A percentile compares a stretch with the other conserved stretches of the same genome.
Evolutionary conservation across 2,329 filamentous ascomycete species (phyloP).

Genomic region (Cercospora zeina): DNA sequence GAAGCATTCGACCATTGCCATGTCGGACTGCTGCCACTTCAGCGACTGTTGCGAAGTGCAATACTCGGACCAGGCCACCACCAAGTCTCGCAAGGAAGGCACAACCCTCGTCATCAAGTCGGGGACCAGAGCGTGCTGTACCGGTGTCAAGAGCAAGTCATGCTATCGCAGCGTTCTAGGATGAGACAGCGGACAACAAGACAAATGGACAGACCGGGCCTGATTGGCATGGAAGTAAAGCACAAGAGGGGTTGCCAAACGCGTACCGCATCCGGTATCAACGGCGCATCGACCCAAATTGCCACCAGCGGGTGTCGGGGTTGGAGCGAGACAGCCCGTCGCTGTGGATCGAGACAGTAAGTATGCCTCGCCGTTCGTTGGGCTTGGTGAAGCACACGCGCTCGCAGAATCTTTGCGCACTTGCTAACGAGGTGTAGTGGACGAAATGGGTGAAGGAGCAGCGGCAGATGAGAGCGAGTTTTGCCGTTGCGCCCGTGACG

Average conservation of each 20-base stretch:
- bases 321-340: not conserved
- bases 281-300: slow-evolving; percentile 12
- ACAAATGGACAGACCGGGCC: not conserved
- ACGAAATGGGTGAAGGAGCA: slow-evolving; percentile 21
- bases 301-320: slow-evolving; percentile 13
- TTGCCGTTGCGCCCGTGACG: slow-evolving; percentile 17
- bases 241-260: not conserved
- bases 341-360: slow-evolving; percentile 14
- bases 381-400: slow-evolving; percentile 9
- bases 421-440: slow-evolving; percentile 22
- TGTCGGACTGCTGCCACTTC: slow-evolving; percentile 22
- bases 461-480: slow-evolving; percentile 16
- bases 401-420: slow-evolving; percentile 25
- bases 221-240: not conserved
- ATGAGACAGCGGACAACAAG: slow-evolving; percentile 8
- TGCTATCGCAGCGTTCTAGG: slow-evolving; percentile 12
- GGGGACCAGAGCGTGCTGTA: slow-evolving; percentile 1
- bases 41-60: slow-evolving; percentile 17
- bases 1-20: slow-evolving; percentile 19
- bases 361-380: slow-evolving; percentile 10
- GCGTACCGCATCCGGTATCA: slow-evolving; percentile 5
- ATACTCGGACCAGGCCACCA: slow-evolving; percentile 2
- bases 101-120: slow-evolving; percentile 14
- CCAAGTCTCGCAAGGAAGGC: slow-evolving; percentile 19
- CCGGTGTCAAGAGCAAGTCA: slow-evolving; percentile 12